Base-by-base conservation (phyloP, 176 grass and related monocot species). In the Cenchrus americanus region DNA sequence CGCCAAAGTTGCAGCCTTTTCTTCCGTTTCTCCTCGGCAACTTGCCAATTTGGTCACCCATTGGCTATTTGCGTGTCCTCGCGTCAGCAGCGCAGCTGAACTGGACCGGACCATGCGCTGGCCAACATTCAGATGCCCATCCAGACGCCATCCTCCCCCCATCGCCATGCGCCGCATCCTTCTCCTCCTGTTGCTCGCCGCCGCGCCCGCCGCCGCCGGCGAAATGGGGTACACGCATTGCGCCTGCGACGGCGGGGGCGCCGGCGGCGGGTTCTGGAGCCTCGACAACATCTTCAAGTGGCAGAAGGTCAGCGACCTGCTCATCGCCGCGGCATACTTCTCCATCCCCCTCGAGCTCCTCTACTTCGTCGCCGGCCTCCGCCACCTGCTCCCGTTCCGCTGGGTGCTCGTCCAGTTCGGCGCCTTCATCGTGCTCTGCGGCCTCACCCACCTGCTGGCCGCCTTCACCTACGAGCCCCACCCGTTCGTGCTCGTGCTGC, bases 381-480 rank as follows among this genome's bases (percentile, higher is more conserved):
- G 88, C 14, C 94, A 88, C 72, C 87, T 95, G 24, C 92, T 98
- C 81, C 96, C 96, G 61, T 94, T 98, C 93, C 90, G 92, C 66
- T 98, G 93, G 96, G 85, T 98, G 80, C 87, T 98, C 11, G 79
- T 98, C 32, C 96, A 95, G 73, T 98, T 98, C 76, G 87, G 87
- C 21, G 80, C 96, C 68, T 98, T 98, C 89, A 96, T 98, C 82
- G 93, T 95, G 49, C 88, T 98, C 37, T 97, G 96, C 83, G 96
- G 96, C n/a, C 84, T 96, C 67, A 96, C 93, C 73, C 96, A 99
- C 86, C 85, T 99, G 53, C 91, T 99, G 30, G 82, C 88, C 11
- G 91, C 92, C 10, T 99, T 99, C 88, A 99, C 96, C 48, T 96
- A 99, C 81, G 93, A 90, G 74, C 87, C 91, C 41, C 96, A 99